Evolutionary conservation across 768 basidiomycete genomes (phyloP), one percentile per base, ranked within the genome.

Genomic region (Pisolithus sp.): DNA sequence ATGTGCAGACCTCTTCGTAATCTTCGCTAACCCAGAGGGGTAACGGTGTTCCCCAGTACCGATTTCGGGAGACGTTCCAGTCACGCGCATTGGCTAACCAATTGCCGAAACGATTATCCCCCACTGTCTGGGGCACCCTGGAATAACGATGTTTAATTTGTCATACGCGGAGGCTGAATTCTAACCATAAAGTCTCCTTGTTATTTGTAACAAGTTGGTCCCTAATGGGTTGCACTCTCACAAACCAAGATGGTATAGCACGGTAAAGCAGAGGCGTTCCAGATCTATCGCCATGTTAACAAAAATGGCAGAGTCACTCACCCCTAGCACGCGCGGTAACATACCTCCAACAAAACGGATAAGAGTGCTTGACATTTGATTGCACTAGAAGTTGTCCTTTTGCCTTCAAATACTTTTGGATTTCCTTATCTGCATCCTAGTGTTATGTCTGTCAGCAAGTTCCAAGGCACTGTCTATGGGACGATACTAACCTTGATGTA

Each of bases 51-150:
- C 95, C 96, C 94, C 94, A 99, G 67, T 98, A 99, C 45, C 96
- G 81, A 74, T 98, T 98, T 55, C 96, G 81, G n/a, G 94, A 96
- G 57, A 99, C 78, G 64, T 97, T 98, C 96, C 96, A 99, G 64
- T 99, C 96, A 20, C 94, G 81, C n/a, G 96, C 96, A 68, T 95
- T 97, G 45, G 88, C 86, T 47, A 99, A 76, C 96, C 96, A 99
- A 68, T 92, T 94, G 20, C 93, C 93, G 64, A 99, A 99, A 31
- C 95, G 79, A 58, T 86, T 82, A 53, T 97, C 94, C 6, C 93
- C 90, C 43, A 98, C 85, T 54, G 72, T 77, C 62, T 91, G 85
- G 9, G 96, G 96, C 2, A 99, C 96, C 91, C 89, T 92, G 48
- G 49, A 5, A n/a, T 31, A 49, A 55, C 13, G n/a, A 59, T 34